Conservation (phyloP, 495 filamentous ascomycete genomes). For the Usnea hakonensis region DNA sequence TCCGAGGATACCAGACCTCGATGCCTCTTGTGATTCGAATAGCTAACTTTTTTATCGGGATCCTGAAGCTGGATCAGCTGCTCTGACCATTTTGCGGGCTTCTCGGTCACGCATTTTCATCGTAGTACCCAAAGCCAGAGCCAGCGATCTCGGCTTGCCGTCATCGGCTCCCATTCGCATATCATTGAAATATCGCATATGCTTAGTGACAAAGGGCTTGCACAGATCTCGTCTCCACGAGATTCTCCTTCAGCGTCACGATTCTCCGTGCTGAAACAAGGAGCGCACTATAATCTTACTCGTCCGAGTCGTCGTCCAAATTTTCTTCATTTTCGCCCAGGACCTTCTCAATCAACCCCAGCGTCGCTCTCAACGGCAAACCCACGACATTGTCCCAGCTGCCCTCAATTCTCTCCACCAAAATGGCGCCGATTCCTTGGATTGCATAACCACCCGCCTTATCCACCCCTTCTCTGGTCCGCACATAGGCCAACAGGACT, state of each 20-base stretch:
- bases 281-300: not conserved
- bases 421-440: slow-evolving; percentile 75
- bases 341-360: slow-evolving; percentile 81
- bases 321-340: slow-evolving; percentile 43
- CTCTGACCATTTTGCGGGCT: not conserved
- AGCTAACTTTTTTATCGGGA: not conserved
- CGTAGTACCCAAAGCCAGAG: not conserved
- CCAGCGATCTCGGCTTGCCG: not conserved
- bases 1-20: not conserved
- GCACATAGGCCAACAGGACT: slow-evolving; percentile 76
- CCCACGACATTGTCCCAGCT: slow-evolving; percentile 92
- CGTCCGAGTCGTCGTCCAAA: slow-evolving; percentile 27
- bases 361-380: slow-evolving; percentile 71
- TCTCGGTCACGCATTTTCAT: not conserved
- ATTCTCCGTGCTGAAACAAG: not conserved
- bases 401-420: slow-evolving; percentile 84
- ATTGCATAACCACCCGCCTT: slow-evolving; percentile 96
- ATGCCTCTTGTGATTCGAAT: not conserved
- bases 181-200: not conserved
- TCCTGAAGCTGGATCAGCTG: not conserved
- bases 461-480: slow-evolving; percentile 84
- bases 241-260: not conserved
- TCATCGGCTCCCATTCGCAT: not conserved
- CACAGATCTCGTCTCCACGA: not conserved
- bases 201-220: not conserved